Evolutionary conservation across 2,329 filamentous ascomycete species (phyloP), one percentile per base, ranked within the genome.

Genomic region (Sarocladium brachiariae): DNA sequence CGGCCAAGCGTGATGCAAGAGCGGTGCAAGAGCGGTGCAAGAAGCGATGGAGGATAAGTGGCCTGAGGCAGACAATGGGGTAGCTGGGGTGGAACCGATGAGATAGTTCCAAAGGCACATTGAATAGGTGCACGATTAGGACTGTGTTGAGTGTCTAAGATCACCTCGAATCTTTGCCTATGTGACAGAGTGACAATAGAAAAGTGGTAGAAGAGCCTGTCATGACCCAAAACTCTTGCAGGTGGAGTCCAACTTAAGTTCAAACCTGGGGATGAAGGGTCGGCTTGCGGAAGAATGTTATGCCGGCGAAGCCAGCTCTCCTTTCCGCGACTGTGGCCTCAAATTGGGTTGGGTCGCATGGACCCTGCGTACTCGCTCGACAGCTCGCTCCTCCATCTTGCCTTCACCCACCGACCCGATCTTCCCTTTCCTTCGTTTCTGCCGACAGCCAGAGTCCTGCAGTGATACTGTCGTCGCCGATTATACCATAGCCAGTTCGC

Each of bases 261-360:
- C 7, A 30, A 18, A 47, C 25, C 43, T 33, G 24, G 43, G 43
- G 43, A 33, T 21, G 25, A 9, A 21, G 25, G 23, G 9, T 33
- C 9, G 43, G 27, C n/a, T 30, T 11, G 18, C 66, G 66, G 66
- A 69, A 54, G 59, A 69, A 64, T 50, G 53, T 66, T 67, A 50
- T 34, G 51, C 63, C 65, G 65, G 33, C 27, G 50, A 47, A 51
- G 56, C 53, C n/a, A 37, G 46, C 30, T 49, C 54, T 54, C 55
- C 63, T 67, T 68, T 62, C 66, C 59, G 67, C 57, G 69, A 70
- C 70, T 65, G 68, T 71, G 69, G 69, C 69, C 69, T 71, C 63
- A 70, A 70, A 64, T 68, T 59, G 56, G 10, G 43, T 23, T 31
- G 43, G 39, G 23, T 11, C 4, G 13, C 7, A 27, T 21, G 27